These are phyloP conservation scores for Camelina neglecta DNA, from an alignment of 345 rosid species.

Conservation along the genomic window DNA sequence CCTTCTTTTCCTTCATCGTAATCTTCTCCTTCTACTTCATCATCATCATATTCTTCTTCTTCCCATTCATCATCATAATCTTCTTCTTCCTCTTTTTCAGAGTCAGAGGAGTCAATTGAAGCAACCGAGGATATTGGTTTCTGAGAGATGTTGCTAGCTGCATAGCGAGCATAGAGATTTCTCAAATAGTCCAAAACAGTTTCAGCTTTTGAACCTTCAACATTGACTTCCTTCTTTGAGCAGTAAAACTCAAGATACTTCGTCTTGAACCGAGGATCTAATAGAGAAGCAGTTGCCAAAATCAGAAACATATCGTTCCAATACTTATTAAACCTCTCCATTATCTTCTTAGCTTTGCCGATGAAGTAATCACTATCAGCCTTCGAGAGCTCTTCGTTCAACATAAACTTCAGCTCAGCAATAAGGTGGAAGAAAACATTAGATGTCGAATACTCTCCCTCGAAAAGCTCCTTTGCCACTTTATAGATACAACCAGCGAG, in stretches of 20 bases:
- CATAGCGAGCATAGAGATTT: constrained; percentile 62
- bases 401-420: constrained; percentile 1
- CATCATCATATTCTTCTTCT: constrained; percentile 35
- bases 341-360: background rate
- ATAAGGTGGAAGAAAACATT: constrained; percentile 32
- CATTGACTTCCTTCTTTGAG: constrained; percentile 59
- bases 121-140: constrained; percentile 44
- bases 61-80: background rate
- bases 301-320: constrained; percentile 71
- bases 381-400: constrained; percentile 1
- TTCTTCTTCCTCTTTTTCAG: constrained; percentile 30
- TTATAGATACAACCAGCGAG: constrained; percentile 31
- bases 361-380: constrained; percentile 2
- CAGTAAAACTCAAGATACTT: constrained; percentile 78
- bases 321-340: constrained; percentile 57
- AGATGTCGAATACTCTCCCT: constrained; percentile 18
- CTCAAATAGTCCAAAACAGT: constrained; percentile 66
- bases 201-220: constrained; percentile 61
- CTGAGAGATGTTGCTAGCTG: constrained; percentile 33
- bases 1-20: constrained; percentile 18
- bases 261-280: constrained; percentile 91
- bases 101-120: background rate
- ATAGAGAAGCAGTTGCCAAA: constrained; percentile 70
- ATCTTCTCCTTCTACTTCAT: background rate
- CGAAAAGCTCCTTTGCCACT: constrained; percentile 33